Evolutionary conservation across 139 green algal species (phyloP).

Genomic region (Chlorella sorokiniana): DNA sequence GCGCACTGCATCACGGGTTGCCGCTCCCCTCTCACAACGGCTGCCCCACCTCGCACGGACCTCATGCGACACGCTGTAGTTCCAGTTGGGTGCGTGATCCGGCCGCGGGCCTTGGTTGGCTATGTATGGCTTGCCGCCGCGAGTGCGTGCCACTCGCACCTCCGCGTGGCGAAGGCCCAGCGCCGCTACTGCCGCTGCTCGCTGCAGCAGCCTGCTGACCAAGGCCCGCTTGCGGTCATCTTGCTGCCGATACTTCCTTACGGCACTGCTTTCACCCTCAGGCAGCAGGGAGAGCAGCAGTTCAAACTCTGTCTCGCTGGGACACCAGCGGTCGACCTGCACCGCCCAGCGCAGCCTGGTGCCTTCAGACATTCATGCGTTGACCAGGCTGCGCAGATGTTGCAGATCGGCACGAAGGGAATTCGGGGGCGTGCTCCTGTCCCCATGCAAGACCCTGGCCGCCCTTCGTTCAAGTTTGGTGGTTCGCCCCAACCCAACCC

Average conservation of each 20-base stretch:
- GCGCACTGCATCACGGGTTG: too few relatives aligned
- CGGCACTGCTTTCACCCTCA: constrained; percentile 16
- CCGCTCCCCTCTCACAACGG: too few relatives aligned
- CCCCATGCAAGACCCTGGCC: too few relatives aligned
- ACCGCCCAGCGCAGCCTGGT: constrained; percentile 51
- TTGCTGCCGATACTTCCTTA: constrained; percentile 19
- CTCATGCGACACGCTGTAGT: constrained; percentile 90
- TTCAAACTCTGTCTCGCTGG: constrained; percentile 29
- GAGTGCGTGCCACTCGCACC: constrained; percentile 58
- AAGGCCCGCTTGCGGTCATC: constrained; percentile 62
- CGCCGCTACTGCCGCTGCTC: constrained; percentile 2
- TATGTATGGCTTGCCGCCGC: constrained; percentile 73
- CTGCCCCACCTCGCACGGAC: too few relatives aligned
- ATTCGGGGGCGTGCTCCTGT: too few relatives aligned
- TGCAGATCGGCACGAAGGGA: too few relatives aligned
- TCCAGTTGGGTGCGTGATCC: constrained; percentile 73
- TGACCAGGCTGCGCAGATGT: too few relatives aligned
- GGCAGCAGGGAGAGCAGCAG: constrained; percentile 48
- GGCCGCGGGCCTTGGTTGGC: constrained; percentile 3
- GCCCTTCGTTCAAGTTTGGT: too few relatives aligned
- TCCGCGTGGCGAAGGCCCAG: constrained; percentile 45
- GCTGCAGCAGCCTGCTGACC: constrained; percentile 62
- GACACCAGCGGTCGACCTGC: constrained; percentile 39
- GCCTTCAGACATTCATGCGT: not conserved
- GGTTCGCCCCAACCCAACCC: not conserved